Evolutionary conservation across 768 basidiomycete species (phyloP), one percentile per base, ranked within the genome.

Genomic region (Russula virescens): DNA sequence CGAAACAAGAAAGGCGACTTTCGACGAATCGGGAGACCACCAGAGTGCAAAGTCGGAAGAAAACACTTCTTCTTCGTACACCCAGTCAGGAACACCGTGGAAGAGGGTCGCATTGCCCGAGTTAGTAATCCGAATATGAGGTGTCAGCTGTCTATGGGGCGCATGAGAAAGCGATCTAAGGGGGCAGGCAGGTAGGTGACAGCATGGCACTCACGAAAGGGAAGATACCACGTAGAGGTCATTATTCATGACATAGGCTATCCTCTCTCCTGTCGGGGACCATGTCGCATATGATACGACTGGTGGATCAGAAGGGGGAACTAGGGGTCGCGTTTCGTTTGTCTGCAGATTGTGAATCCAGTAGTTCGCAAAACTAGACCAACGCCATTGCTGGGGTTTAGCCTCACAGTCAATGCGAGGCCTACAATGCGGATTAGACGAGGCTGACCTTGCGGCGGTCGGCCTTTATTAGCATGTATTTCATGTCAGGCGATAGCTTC

Each of bases 71-170:
- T 96, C 93, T 72, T 96, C 94, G 73, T 95, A 95, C 5, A 98
- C 96, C 96, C 97, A 98, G 72, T 97, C 94, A 0, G 94, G 91
- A 2, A 97, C 89, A 8, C 97, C 97, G 69, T 98, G 86, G 79
- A 98, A 97, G 18, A 95, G 79, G 0, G 89, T 88, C 0, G 84
- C 80, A 55, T 88, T 90, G 0, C 97, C 97, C 16, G 86, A 83
- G 1, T 78, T 76, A 2, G 96, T 99, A 11, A 98, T 79, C 11
- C 88, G 86, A 54, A 95, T 87, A 11, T 86, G 77, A 16, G 76
- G 67, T 1, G 78, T 71, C 3, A 75, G 72, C 9, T 74, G 68
- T 35, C 67, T 70, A 35, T 11, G 31, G 61, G 49, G 13, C 23
- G 77, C 80, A 50, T 19, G 60, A 49, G 52, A 50, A 59, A 13